Evolutionary conservation across 2,329 filamentous ascomycete species (phyloP), one percentile per base, ranked within the genome.

Genomic region (Massarina eburnea): DNA sequence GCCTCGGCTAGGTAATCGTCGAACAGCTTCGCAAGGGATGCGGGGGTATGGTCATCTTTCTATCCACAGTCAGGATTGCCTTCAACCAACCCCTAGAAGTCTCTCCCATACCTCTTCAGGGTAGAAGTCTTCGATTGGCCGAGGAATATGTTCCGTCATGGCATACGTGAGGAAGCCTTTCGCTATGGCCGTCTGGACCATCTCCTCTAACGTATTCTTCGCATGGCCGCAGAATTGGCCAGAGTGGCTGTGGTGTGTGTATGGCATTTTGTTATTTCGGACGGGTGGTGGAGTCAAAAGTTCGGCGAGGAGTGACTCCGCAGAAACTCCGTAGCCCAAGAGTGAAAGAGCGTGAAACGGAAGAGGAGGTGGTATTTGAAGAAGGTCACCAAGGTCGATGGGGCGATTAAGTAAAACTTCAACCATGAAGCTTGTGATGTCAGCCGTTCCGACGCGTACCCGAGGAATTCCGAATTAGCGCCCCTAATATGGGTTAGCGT

Each of bases 171-270:
- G 82, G 80, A 95, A 94, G 34, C 87, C 85, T 50, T 86, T 79
- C 38, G 78, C 72, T 57, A 97, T 89, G 54, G 92, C 92, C 10
- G 84, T 81, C 63, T 85, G 81, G 58, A 97, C 77, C 39, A 97
- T 82, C 55, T 90, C 85, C 70, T 97, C 92, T 8, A 99, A 81
- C 17, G 83, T 80, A 67, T 95, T 84, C 66, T 86, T 84, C 40
- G 94, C 94, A 75, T 99, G 94, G 5, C 60, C 61, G 75, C 94
- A 99, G 76, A 99, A 99, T 70, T 99, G 89, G 53, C 94, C 94
- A 29, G 94, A 97, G 74, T 99, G 94, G 65, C 90, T 95, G 73
- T 99, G 94, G 77, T 97, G 95, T 4, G 94, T 95, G 75, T 95
- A 96, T 1, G 92, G 91, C 94, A 97, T 97, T 41, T 43, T 44